phyloP scores from a whole-genome alignment of 2,329 filamentous ascomycete genomes.

The Colletotrichum tabaci region DNA sequence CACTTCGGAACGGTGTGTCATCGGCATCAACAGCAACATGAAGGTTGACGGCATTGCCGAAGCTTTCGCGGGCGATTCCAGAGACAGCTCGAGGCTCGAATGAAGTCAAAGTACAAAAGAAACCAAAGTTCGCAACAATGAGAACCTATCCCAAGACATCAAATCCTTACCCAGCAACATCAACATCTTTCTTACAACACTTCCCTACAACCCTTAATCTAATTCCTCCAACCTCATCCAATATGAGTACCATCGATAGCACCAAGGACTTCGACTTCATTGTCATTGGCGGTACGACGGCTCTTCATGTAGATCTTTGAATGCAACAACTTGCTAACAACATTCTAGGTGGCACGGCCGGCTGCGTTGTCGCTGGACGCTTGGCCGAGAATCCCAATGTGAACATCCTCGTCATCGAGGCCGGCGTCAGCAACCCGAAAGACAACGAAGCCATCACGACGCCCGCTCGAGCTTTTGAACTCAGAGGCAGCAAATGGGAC shows the following conservation, averaged over 20 bases:
- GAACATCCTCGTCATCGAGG: slow-evolving; percentile 63
- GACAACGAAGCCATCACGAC: slow-evolving; percentile 67
- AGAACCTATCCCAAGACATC: neutral
- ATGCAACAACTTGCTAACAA: neutral
- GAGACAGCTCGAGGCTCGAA: no score
- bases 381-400: slow-evolving; percentile 55
- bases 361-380: slow-evolving; percentile 54
- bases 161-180: neutral
- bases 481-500: slow-evolving; percentile 70
- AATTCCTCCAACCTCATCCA: slow-evolving; percentile 15
- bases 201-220: no score
- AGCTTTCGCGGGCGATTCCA: neutral
- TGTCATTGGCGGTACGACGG: slow-evolving; percentile 49
- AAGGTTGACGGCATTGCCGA: neutral
- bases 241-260: slow-evolving; percentile 39
- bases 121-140: neutral
- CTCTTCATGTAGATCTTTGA: neutral
- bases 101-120: neutral
- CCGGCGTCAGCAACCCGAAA: slow-evolving; percentile 62
- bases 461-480: slow-evolving; percentile 66
- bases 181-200: neutral
- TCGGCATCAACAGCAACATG: neutral
- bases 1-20: neutral
- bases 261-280: slow-evolving; percentile 56
- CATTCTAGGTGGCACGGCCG: slow-evolving; percentile 51